These are phyloP conservation scores for Paratinospora sagittata DNA, from an alignment of 164 flowering plant genomes.

Conservation along the genomic window DNA sequence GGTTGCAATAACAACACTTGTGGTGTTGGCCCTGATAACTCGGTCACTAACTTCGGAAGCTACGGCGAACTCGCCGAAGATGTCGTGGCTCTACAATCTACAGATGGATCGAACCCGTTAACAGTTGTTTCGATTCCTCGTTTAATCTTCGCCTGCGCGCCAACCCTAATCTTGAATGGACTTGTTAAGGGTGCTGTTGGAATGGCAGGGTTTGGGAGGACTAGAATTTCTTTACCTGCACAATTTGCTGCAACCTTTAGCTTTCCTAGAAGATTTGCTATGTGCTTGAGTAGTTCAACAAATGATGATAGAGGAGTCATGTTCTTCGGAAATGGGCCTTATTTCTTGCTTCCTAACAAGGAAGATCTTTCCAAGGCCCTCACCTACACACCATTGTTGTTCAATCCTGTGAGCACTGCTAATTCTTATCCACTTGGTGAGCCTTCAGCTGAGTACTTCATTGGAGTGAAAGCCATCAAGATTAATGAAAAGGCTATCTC, in stretches of 20 bases:
- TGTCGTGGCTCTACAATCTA: neutral
- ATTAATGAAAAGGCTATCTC: slow-evolving; percentile 12
- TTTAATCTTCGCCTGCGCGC: slow-evolving; percentile 24
- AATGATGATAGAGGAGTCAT: slow-evolving; percentile 21
- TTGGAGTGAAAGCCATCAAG: slow-evolving; percentile 27
- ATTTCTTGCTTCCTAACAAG: slow-evolving; percentile 14
- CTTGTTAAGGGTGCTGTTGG: too few species aligned
- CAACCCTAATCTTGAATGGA: slow-evolving; percentile 18
- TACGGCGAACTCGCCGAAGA: neutral
- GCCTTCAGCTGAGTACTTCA: slow-evolving; percentile 34
- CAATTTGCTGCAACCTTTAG: slow-evolving; percentile 23
- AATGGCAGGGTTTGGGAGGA: slow-evolving; percentile 32
- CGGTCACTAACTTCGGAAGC: too few species aligned
- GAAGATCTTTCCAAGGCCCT: slow-evolving; percentile 15
- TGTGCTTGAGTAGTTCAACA: slow-evolving; percentile 21
- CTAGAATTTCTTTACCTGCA: slow-evolving; percentile 19
- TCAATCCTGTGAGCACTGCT: slow-evolving; percentile 12
- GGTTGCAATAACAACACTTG: slow-evolving; percentile 6
- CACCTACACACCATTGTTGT: slow-evolving; percentile 30
- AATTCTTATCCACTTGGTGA: neutral
- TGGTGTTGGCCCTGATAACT: neutral
- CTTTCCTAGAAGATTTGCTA: slow-evolving; percentile 25
- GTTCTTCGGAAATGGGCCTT: slow-evolving; percentile 31
- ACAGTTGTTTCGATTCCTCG: slow-evolving; percentile 3
- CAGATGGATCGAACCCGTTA: neutral